phyloP scores from a whole-genome alignment of 352 stramenopile species.

The Phytophthora pistaciae region DNA sequence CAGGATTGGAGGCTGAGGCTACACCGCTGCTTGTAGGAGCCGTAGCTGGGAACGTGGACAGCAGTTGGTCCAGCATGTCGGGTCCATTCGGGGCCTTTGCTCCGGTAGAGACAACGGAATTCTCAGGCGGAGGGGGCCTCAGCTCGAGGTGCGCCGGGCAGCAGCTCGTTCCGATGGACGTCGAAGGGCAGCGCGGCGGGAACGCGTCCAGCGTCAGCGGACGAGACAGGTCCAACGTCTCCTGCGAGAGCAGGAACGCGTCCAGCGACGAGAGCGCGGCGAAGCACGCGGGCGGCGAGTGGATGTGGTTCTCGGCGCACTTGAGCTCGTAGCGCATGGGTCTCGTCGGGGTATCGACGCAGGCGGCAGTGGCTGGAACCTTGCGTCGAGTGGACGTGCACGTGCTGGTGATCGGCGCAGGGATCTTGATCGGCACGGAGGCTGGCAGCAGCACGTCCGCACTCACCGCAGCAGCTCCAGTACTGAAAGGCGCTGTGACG shows the following conservation, averaged over 20 bases:
- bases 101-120: not conserved
- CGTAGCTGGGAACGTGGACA: slow-evolving; percentile 20
- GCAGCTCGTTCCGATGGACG: slow-evolving; percentile 41
- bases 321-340: slow-evolving; percentile 57
- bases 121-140: slow-evolving; percentile 37
- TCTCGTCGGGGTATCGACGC: slow-evolving; percentile 31
- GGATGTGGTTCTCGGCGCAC: slow-evolving; percentile 67
- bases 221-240: slow-evolving; percentile 38
- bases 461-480: slow-evolving; percentile 14
- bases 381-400: slow-evolving; percentile 24
- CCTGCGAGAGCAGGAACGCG: slow-evolving; percentile 46
- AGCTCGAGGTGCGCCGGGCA: slow-evolving; percentile 45
- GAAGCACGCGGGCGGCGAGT: slow-evolving; percentile 66
- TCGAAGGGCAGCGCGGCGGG: slow-evolving; percentile 35
- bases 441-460: slow-evolving; percentile 25
- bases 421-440: slow-evolving; percentile 5
- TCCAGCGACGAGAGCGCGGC: slow-evolving; percentile 55
- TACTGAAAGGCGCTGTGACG: slow-evolving; percentile 23
- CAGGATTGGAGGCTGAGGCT: not conserved
- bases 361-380: slow-evolving; percentile 26
- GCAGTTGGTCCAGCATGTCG: slow-evolving; percentile 34
- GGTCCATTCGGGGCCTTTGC: slow-evolving; percentile 16
- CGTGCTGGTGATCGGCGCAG: slow-evolving; percentile 10
- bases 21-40: not conserved
- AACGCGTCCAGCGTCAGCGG: slow-evolving; percentile 43